Evolutionary conservation across 2,329 filamentous ascomycete species (phyloP).

Genomic region (Penicillium digitatum): DNA sequence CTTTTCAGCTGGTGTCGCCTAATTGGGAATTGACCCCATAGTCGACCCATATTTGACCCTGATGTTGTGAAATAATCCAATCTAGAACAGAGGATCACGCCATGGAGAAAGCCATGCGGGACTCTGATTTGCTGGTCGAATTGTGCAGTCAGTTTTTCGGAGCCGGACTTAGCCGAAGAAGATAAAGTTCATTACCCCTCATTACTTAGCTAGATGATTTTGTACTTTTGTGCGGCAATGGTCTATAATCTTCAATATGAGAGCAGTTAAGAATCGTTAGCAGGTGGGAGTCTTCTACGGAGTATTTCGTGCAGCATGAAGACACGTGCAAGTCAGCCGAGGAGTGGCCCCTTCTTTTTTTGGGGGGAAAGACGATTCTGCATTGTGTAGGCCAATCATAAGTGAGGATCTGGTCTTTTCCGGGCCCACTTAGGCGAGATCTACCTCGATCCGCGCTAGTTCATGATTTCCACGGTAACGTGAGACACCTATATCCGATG

Average conservation of each 20-base stretch:
- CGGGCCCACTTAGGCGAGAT: neutral
- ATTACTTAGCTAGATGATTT: neutral
- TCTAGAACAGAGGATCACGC: neutral
- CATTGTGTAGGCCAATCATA: neutral
- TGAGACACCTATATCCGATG: neutral
- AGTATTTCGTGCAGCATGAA: neutral
- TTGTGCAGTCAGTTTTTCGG: neutral
- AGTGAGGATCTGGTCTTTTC: neutral
- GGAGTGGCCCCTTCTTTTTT: neutral
- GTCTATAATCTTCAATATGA: neutral
- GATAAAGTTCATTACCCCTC: neutral
- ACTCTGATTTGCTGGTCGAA: conserved; percentile 2
- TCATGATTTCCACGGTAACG: neutral
- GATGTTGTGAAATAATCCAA: neutral
- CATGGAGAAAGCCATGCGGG: neutral
- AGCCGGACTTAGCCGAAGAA: conserved; percentile 1
- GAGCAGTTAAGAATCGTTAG: neutral
- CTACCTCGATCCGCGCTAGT: conserved; percentile 1
- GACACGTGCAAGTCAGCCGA: neutral
- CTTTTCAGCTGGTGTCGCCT: neutral
- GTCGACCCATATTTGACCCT: neutral
- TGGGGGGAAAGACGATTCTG: neutral
- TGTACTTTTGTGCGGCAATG: neutral
- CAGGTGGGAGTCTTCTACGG: too few relatives aligned
- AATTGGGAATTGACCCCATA: neutral